phyloP scores from a whole-genome alignment of 2,329 filamentous ascomycete genomes.

The Biscogniauxia sp. region DNA sequence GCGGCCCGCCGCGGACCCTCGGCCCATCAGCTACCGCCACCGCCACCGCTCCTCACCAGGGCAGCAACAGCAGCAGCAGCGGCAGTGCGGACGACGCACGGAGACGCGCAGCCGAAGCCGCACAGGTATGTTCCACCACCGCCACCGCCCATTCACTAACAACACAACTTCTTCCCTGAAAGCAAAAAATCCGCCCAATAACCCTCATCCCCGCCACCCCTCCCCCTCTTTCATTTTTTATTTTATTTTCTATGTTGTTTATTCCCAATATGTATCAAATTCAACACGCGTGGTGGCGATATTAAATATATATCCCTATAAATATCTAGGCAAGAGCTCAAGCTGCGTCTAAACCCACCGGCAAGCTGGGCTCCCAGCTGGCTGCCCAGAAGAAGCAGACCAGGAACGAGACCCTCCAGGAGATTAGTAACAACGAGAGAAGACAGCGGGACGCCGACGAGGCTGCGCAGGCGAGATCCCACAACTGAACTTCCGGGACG shows the following conservation, averaged over 20 bases:
- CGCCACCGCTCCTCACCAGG: conserved; percentile 21
- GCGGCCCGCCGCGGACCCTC: conserved; percentile 61
- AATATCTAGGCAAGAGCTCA: conserved; percentile 62
- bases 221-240: not conserved
- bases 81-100: conserved; percentile 57
- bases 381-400: conserved; percentile 75
- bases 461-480: conserved; percentile 53
- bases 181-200: too few relatives aligned
- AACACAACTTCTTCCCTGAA: too few relatives aligned
- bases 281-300: not conserved
- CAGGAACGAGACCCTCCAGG: conserved; percentile 63
- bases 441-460: conserved; percentile 67
- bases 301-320: not conserved
- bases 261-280: not conserved
- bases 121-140: conserved; percentile 63
- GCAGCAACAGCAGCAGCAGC: conserved; percentile 21
- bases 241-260: too few relatives aligned
- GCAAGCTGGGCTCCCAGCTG: conserved; percentile 70
- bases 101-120: conserved; percentile 73
- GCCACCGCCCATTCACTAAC: not conserved
- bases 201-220: too few relatives aligned
- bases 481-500: conserved; percentile 45
- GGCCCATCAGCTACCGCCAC: conserved; percentile 46
- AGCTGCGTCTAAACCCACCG: conserved; percentile 53
- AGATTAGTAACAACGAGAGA: conserved; percentile 65